Evolutionary conservation across 192 early-diverging fungal genomes (phyloP).

Genomic region (Entrophospora sp.): DNA sequence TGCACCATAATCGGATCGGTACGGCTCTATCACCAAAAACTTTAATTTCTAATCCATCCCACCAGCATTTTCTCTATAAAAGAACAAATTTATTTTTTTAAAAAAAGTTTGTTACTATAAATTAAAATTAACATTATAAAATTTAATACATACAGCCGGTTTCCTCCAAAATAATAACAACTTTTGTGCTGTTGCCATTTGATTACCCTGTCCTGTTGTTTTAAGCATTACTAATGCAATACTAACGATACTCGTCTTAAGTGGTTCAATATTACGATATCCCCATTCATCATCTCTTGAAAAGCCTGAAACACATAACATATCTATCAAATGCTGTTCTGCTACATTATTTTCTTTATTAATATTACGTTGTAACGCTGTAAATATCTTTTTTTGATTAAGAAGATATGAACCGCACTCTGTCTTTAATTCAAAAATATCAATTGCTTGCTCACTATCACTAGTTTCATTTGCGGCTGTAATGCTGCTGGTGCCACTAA

Average conservation of each 20-base stretch:
- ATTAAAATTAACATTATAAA: too few relatives aligned
- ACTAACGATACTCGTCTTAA: slow-evolving; percentile 57
- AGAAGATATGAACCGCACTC: slow-evolving; percentile 54
- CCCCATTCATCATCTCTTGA: slow-evolving; percentile 63
- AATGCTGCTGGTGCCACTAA: neutral
- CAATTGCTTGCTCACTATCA: slow-evolving; percentile 21
- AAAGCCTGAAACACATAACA: slow-evolving; percentile 73
- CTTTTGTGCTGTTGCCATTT: slow-evolving; percentile 67
- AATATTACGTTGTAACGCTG: slow-evolving; percentile 65
- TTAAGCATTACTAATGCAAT: slow-evolving; percentile 61
- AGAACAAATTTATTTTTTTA: too few relatives aligned
- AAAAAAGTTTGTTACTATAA: too few relatives aligned
- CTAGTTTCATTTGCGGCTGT: neutral
- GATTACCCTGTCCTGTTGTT: slow-evolving; percentile 55
- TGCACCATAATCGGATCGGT: slow-evolving; percentile 62
- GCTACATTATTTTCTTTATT: slow-evolving; percentile 53
- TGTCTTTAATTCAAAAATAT: slow-evolving; percentile 47
- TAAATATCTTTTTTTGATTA: slow-evolving; percentile 64
- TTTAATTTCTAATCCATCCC: slow-evolving; percentile 65
- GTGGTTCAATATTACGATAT: slow-evolving; percentile 62
- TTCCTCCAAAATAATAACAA: slow-evolving; percentile 73
- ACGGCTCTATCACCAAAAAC: slow-evolving; percentile 41
- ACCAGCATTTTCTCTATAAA: slow-evolving; percentile 68
- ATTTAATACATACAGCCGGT: slow-evolving; percentile 51
- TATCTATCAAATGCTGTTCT: slow-evolving; percentile 75